Evolutionary conservation across 805 yeast genomes (phyloP), one percentile per base, ranked within the genome.

Genomic region (Huiozyma naganishii): DNA sequence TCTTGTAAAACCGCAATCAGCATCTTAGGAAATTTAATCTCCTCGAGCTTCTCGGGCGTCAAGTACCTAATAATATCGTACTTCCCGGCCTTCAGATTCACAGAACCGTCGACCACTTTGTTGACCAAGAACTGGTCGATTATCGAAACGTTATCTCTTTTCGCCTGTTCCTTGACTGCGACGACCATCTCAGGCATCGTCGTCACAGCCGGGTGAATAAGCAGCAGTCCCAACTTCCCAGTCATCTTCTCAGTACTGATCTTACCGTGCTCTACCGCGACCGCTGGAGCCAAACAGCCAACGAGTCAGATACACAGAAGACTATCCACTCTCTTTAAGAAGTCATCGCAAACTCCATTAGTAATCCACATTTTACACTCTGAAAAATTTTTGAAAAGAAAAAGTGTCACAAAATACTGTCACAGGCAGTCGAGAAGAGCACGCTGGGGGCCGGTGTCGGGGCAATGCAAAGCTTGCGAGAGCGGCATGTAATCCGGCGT

Each of bases 161-260:
- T 61, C 30, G 56, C 51, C 32, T 62, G 49, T 5, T 42, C 28
- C 58, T 77, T 76, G 36, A 65, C 59, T 1, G 48, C 34, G 39
- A 65, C 70, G 13, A 79, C 76, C 13, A 64, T 43, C 4, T 58
- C 65, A 37, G 79, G 80, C 35, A 73, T 71, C 0, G 80, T 74
- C 9, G 80, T 83, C 40, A 76, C 71, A 6, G 83, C 80, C 13
- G 87, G 87, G 54, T 80, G 87, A 43, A 80, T 68, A 41, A 80
- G 65, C 28, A 80, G 60, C 43, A 79, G 61, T 35, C 57, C 57
- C 7, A 44, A 44, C 41, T 50, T 37, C 8, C 29, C 28, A 8
- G 36, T 5, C 36, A 29, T 30, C 23, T 17, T 17, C 23, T 2
- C 23, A 17, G 23, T 7, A 3, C 10, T 27, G 13, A 6, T 11